A percentile compares a stretch with the other conserved stretches of the same genome.
phyloP scores from a whole-genome alignment of 139 green algal species.

The Spirogloea muscicola region DNA sequence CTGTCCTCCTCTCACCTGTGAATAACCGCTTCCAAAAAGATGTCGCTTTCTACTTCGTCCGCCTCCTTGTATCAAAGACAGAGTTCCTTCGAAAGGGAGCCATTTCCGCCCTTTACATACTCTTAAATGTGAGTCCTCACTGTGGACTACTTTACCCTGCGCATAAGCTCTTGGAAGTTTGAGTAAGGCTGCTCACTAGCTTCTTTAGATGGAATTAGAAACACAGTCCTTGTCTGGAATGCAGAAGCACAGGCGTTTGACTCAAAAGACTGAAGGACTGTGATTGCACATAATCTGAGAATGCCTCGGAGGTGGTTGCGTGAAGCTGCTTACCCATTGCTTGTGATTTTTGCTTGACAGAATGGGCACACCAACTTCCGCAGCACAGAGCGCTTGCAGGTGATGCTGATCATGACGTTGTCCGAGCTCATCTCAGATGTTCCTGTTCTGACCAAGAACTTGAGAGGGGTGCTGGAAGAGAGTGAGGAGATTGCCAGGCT shows the following conservation, averaged over 20 bases:
- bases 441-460: neutral
- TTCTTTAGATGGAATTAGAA: too few species aligned
- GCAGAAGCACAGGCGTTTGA: too few species aligned
- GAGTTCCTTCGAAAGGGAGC: conserved; percentile 12
- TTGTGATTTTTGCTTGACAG: neutral
- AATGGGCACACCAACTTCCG: neutral
- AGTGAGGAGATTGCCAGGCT: neutral
- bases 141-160: too few species aligned
- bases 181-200: too few species aligned
- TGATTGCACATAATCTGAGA: too few species aligned
- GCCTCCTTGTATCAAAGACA: conserved; percentile 8
- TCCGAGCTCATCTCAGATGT: conserved; percentile 38
- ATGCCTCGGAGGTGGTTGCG: too few species aligned
- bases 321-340: too few species aligned
- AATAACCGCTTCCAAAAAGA: conserved; percentile 30
- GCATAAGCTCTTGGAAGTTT: too few species aligned
- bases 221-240: too few species aligned
- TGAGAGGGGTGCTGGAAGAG: neutral
- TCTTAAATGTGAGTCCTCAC: too few species aligned
- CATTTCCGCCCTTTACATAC: too few species aligned
- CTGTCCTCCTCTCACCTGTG: neutral
- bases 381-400: conserved; percentile 2
- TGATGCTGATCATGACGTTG: conserved; percentile 37
- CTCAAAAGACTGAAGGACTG: too few species aligned
- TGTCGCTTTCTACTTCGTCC: conserved; percentile 22